Evolutionary conservation across 495 filamentous ascomycete genomes (phyloP).

Genomic region (Lepraria neglecta): DNA sequence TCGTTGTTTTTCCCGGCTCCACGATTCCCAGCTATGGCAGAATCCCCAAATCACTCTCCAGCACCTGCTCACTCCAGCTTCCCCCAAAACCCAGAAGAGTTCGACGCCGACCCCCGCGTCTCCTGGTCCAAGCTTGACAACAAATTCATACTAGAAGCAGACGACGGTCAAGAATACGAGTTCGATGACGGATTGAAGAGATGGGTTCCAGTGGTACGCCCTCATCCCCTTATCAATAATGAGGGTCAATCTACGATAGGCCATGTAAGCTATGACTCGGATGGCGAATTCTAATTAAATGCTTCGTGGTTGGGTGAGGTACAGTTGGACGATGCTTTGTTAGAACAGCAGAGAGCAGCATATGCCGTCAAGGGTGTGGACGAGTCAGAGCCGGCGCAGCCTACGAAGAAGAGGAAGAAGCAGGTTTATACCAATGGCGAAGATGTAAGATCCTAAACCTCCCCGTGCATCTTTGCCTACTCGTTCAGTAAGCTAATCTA

Average conservation of each 20-base stretch:
- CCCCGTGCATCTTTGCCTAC: neutral
- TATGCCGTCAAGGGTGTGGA: conserved; percentile 67
- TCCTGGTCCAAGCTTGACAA: conserved; percentile 75
- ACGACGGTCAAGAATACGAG: conserved; percentile 79
- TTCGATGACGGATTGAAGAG: conserved; percentile 64
- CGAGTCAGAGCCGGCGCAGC: conserved; percentile 49
- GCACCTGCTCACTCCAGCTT: conserved; percentile 40
- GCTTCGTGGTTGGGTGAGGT: conserved; percentile 32
- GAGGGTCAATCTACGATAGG: conserved; percentile 20
- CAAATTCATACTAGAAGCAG: conserved; percentile 77
- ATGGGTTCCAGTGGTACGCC: conserved; percentile 69
- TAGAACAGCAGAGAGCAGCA: conserved; percentile 68
- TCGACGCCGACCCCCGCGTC: conserved; percentile 75
- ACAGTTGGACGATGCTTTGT: conserved; percentile 71
- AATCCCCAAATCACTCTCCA: conserved; percentile 15
- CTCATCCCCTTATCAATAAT: conserved; percentile 22
- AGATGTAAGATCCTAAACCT: conserved; percentile 46
- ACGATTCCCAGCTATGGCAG: neutral
- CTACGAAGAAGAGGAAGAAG: conserved; percentile 65
- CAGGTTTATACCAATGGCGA: conserved; percentile 54
- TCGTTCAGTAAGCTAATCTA: conserved; percentile 15
- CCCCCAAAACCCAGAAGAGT: conserved; percentile 65
- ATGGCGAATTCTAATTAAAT: conserved; percentile 33
- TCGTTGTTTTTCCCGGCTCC: too few relatives aligned
- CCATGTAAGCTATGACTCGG: conserved; percentile 19